Evolutionary conservation across 257 asterid species (phyloP).

Genomic region (Capsicum chinense): DNA sequence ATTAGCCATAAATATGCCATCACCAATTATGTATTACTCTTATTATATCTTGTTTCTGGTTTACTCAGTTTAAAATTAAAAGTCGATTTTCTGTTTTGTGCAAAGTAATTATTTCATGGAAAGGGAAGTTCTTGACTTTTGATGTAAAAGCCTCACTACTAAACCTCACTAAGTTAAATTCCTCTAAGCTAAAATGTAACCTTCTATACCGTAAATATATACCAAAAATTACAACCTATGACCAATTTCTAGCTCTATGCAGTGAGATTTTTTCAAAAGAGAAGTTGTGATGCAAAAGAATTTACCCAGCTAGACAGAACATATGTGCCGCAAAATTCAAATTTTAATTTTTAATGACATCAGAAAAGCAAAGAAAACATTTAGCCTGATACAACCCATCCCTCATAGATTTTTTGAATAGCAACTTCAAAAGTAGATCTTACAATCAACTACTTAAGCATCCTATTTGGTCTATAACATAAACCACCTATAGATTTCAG

Average conservation of each 20-base stretch:
- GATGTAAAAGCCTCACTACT: not conserved
- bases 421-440: not conserved
- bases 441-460: not conserved
- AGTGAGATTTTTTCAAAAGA: not conserved
- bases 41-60: too few relatives aligned
- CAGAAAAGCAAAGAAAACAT: not conserved
- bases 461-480: not conserved
- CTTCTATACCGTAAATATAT: not conserved
- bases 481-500: not conserved
- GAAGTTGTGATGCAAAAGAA: not conserved
- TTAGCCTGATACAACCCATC: not conserved
- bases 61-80: too few relatives aligned
- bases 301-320: not conserved
- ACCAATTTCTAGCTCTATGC: slow-evolving; percentile 1
- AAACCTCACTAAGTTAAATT: not conserved
- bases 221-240: not conserved
- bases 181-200: not conserved
- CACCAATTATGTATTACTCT: too few relatives aligned
- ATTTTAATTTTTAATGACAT: not conserved
- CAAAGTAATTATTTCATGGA: too few relatives aligned
- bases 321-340: not conserved
- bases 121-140: too few relatives aligned
- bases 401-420: not conserved
- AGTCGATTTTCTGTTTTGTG: too few relatives aligned
- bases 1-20: too few relatives aligned